phyloP scores from a whole-genome alignment of 192 early-diverging fungal species.

The Physocladia obscura region DNA sequence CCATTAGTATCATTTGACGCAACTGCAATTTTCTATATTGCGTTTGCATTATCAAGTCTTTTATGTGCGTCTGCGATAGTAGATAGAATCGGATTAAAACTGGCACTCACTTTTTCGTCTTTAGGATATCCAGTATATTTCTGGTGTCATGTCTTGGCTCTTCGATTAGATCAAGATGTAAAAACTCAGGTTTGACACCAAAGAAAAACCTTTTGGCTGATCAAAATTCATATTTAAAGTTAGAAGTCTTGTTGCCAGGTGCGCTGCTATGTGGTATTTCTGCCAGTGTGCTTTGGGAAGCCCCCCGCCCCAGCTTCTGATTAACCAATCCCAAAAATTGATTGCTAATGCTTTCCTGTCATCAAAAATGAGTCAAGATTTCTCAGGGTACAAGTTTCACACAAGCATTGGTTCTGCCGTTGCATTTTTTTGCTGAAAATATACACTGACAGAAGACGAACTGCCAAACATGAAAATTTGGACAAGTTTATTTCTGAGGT shows the following conservation, averaged over 20 bases:
- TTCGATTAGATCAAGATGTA: background rate
- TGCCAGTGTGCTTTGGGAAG: background rate
- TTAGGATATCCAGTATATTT: background rate
- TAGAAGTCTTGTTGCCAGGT: background rate
- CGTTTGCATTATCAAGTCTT: conserved; percentile 26
- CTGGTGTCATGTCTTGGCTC: background rate
- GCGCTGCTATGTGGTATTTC: background rate
- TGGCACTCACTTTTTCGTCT: background rate
- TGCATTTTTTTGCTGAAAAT: background rate
- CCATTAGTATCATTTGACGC: background rate
- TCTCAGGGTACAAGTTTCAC: conserved; percentile 14
- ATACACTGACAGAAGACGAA: background rate
- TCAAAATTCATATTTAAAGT: too few species aligned
- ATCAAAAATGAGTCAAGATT: conserved; percentile 7
- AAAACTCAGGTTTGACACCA: background rate
- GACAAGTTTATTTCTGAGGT: background rate
- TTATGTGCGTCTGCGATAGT: conserved; percentile 17
- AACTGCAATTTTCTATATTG: conserved; percentile 15
- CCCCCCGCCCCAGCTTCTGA: conserved; percentile 5
- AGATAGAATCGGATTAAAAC: conserved; percentile 11
- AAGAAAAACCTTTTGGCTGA: too few species aligned
- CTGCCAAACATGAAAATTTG: conserved; percentile 7
- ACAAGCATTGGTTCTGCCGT: conserved; percentile 7
- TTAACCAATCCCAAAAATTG: conserved; percentile 11
- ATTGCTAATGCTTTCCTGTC: background rate